These are phyloP conservation scores for Bjerkandera adusta DNA, from an alignment of 1,284 basidiomycete species.

Conservation along the genomic window DNA sequence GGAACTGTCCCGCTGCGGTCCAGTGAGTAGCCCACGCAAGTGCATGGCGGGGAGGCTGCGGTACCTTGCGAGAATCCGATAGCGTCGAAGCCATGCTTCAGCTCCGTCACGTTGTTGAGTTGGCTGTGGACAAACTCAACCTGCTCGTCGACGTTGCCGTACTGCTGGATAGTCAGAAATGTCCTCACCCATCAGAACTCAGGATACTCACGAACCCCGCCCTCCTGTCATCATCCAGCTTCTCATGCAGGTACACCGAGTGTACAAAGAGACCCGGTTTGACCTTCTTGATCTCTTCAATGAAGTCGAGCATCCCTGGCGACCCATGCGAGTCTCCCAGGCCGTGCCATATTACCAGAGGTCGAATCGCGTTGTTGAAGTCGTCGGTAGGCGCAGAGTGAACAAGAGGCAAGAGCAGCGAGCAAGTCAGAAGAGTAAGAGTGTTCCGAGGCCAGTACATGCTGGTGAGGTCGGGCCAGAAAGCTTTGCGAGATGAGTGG, in stretches of 20 bases:
- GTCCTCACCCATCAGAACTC: not conserved
- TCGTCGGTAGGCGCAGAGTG: too few relatives aligned
- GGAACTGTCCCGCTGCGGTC: slow-evolving; percentile 73
- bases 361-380: slow-evolving; percentile 37
- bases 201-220: slow-evolving; percentile 72
- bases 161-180: too few relatives aligned
- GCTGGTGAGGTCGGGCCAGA: too few relatives aligned
- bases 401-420: too few relatives aligned
- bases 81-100: slow-evolving; percentile 81
- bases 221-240: slow-evolving; percentile 67
- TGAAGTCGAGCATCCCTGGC: slow-evolving; percentile 69
- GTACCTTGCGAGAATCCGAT: slow-evolving; percentile 92
- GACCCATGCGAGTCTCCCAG: slow-evolving; percentile 73
- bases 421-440: too few relatives aligned
- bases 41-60: not conserved
- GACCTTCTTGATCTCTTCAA: slow-evolving; percentile 60
- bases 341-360: slow-evolving; percentile 95
- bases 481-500: too few relatives aligned
- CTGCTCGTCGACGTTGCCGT: slow-evolving; percentile 79
- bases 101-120: slow-evolving; percentile 65
- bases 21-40: slow-evolving; percentile 6
- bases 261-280: slow-evolving; percentile 89
- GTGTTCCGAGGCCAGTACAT: too few relatives aligned
- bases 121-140: slow-evolving; percentile 67
- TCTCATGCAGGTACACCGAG: slow-evolving; percentile 71